These are phyloP conservation scores for Artemisia tridentata DNA, from an alignment of 129 eudicot species.

Conservation along the genomic window DNA sequence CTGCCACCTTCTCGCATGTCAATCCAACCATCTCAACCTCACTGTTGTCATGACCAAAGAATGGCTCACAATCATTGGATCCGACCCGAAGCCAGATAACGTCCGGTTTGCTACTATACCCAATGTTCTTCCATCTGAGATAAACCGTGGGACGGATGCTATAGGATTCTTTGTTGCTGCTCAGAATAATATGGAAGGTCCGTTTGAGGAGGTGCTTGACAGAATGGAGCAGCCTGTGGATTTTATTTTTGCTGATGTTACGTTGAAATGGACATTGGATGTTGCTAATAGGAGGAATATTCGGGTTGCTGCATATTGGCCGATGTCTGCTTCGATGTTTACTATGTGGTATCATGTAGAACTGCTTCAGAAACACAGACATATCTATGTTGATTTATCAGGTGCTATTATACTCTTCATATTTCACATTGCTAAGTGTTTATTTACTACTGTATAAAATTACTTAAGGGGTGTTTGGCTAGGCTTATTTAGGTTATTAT, in stretches of 20 bases:
- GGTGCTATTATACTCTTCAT: constrained; percentile 27
- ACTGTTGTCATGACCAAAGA: constrained; percentile 68
- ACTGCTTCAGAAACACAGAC: constrained; percentile 37
- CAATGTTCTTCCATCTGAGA: constrained; percentile 69
- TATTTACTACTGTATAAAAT: neutral
- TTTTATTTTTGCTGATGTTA: constrained; percentile 45
- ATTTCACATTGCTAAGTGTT: neutral
- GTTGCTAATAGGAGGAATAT: constrained; percentile 55
- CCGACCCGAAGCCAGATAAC: constrained; percentile 33
- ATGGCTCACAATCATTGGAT: constrained; percentile 51
- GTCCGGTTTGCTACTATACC: constrained; percentile 50
- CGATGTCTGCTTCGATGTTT: constrained; percentile 53
- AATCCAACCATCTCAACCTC: constrained; percentile 21
- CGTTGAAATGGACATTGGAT: constrained; percentile 46
- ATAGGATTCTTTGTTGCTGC: constrained; percentile 36
- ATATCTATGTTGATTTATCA: constrained; percentile 34
- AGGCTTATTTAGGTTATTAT: too few species aligned
- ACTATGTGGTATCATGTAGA: constrained; percentile 37
- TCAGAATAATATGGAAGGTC: constrained; percentile 46
- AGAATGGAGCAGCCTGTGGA: constrained; percentile 27
- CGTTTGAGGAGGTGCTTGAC: constrained; percentile 52
- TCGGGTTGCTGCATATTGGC: constrained; percentile 58
- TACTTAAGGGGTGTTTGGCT: too few species aligned
- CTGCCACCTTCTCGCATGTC: constrained; percentile 37
- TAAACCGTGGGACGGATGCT: constrained; percentile 37